Evolutionary conservation across 495 filamentous ascomycete genomes (phyloP), one percentile per base, ranked within the genome.

Genomic region (Beverwykella pulmonaria): DNA sequence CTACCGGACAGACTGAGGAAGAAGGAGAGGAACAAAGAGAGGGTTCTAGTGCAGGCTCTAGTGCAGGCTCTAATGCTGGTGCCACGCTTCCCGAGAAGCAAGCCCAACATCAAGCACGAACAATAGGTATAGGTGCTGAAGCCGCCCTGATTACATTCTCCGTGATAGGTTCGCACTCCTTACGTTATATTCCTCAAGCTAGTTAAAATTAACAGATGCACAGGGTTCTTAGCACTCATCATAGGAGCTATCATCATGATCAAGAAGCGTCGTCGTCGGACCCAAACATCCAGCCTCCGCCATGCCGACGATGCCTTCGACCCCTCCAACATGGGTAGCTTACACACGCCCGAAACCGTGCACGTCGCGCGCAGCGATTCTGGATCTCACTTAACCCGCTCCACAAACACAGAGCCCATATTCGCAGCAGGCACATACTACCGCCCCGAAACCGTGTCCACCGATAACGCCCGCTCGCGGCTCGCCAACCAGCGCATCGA

Each of bases 401-500:
- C 57, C 12, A 61, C 58, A n/a, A 58, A 29, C 7, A 50, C 64
- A 15, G 15, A 8, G 15, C 19, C 54, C 6, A 61, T 69, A 17
- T 69, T 69, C 56, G 67, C 27, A 3, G 46, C 7, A 27, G 60
- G 29, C 47, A 22, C 26, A 22, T 44, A 64, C 49, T 23, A 64
- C 1, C 60, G 67, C 2, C 67, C 67, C 9, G 61, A 64, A 52
- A 69, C 67, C 14, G 61, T 65, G 20, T 68, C 65, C 19, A 68
- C 65, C 1, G 50, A 59, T 19, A 8, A 25, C 2, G 6, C 29
- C 4, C 25, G 26, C 23, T 69, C 67, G 1, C 39, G 39, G 6
- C 32, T 34, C 32, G 32, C 32, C 32, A 34, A 34, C 32, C 32
- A 34, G 32, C 66, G 59, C 50, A 68, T 68, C 36, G 20, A 34